Evolutionary conservation across 352 stramenopile species (phyloP).

Genomic region (Pythium monospermum): DNA sequence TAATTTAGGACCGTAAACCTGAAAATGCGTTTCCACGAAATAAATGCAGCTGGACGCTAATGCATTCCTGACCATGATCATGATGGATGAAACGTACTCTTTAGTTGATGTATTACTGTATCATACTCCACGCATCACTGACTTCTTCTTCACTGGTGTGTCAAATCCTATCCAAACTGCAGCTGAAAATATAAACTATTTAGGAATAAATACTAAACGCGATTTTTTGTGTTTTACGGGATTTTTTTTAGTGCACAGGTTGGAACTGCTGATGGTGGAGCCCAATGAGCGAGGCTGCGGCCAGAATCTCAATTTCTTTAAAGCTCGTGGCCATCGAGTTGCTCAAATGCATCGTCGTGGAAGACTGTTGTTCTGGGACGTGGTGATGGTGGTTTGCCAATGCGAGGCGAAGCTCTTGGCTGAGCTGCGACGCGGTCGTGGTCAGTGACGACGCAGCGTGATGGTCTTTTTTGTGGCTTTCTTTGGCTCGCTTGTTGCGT

Average conservation of each 20-base stretch:
- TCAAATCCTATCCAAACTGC: too few species aligned
- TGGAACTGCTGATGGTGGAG: conserved; percentile 66
- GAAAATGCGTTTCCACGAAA: too few species aligned
- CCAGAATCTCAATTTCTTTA: conserved; percentile 72
- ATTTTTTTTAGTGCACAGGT: conserved; percentile 51
- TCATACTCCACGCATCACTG: too few species aligned
- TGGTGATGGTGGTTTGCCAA: neutral
- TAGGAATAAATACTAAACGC: too few species aligned
- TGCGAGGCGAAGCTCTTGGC: conserved; percentile 28
- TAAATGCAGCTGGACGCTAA: too few species aligned
- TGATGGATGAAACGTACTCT: too few species aligned
- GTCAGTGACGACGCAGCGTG: conserved; percentile 7
- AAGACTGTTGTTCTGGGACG: neutral
- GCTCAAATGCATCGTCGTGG: neutral
- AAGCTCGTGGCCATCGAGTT: conserved; percentile 26
- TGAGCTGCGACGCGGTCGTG: conserved; percentile 27
- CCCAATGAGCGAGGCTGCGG: conserved; percentile 65
- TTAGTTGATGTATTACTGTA: too few species aligned
- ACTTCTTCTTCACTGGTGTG: too few species aligned
- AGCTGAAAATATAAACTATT: too few species aligned
- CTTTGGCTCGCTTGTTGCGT: conserved; percentile 42
- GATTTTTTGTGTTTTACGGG: too few species aligned
- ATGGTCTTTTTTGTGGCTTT: conserved; percentile 9
- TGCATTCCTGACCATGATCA: too few species aligned
- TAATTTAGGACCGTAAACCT: too few species aligned